phyloP scores from a whole-genome alignment of 2,329 filamentous ascomycete species.

The Sordariomycetes sp. region DNA sequence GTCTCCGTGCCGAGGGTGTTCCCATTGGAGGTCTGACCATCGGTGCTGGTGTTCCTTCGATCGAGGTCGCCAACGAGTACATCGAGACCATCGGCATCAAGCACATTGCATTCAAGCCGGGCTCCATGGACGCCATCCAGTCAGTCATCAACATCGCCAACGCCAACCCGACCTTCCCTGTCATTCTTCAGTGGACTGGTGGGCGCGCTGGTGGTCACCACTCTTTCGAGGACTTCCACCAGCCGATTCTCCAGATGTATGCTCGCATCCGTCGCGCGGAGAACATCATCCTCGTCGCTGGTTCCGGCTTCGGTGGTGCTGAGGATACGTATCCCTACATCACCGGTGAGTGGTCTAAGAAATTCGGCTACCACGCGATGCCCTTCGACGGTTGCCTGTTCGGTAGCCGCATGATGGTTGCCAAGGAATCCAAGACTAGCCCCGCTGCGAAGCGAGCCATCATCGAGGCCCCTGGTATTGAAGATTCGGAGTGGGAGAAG shows the following conservation, averaged over 20 bases:
- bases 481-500: conserved; percentile 78
- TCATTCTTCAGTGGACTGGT: conserved; percentile 89
- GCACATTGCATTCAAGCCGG: conserved; percentile 90
- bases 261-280: conserved; percentile 70
- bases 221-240: conserved; percentile 91
- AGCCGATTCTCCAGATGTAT: conserved; percentile 85
- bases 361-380: conserved; percentile 82
- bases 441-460: conserved; percentile 83
- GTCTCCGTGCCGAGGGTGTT: conserved; percentile 71
- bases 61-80: conserved; percentile 87
- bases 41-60: conserved; percentile 83
- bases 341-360: conserved; percentile 76
- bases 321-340: conserved; percentile 90
- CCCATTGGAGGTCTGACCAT: conserved; percentile 89
- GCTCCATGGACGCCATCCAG: conserved; percentile 78
- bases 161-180: conserved; percentile 87
- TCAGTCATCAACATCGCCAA: conserved; percentile 85
- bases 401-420: conserved; percentile 88
- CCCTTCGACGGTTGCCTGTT: conserved; percentile 88
- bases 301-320: conserved; percentile 81
- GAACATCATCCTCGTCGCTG: conserved; percentile 81
- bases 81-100: conserved; percentile 86
- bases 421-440: conserved; percentile 84
- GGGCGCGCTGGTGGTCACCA: conserved; percentile 89
- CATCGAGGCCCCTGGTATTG: conserved; percentile 69